These are phyloP conservation scores for Phytophthora aleatoria DNA, from an alignment of 352 stramenopile species.

Conservation along the genomic window DNA sequence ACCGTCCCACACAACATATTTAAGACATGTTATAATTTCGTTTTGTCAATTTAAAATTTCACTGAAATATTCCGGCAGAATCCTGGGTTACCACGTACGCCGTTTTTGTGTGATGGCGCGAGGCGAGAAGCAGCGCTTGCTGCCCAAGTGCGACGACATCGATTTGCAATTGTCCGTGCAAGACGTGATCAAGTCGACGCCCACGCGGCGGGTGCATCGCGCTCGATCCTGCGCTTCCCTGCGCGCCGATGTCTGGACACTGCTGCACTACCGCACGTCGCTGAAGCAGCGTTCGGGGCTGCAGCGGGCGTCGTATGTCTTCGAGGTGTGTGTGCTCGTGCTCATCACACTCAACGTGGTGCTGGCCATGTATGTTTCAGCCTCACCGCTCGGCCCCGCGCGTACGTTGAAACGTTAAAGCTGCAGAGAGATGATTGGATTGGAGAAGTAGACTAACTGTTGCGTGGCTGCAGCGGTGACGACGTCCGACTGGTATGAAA, in stretches of 20 bases:
- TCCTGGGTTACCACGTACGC: not conserved
- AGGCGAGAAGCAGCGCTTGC: slow-evolving; percentile 20
- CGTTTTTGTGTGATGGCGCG: slow-evolving; percentile 10
- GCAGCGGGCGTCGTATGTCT: slow-evolving; percentile 67
- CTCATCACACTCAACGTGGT: slow-evolving; percentile 83
- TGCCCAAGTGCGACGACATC: slow-evolving; percentile 21
- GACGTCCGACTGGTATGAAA: slow-evolving; percentile 66
- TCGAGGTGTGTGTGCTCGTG: slow-evolving; percentile 70
- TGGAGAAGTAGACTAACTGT: not conserved
- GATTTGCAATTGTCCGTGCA: slow-evolving; percentile 21
- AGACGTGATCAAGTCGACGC: not conserved
- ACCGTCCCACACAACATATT: no score
- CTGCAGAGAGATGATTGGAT: not conserved
- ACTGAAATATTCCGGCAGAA: slow-evolving; percentile 23
- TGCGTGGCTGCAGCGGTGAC: slow-evolving; percentile 31
- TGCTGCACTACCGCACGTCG: slow-evolving; percentile 77
- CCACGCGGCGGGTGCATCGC: slow-evolving; percentile 2
- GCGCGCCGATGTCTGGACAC: slow-evolving; percentile 70
- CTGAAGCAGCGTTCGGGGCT: slow-evolving; percentile 59
- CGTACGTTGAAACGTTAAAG: slow-evolving; percentile 28
- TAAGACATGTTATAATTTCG: not conserved
- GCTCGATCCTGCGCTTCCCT: slow-evolving; percentile 27
- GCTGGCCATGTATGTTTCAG: slow-evolving; percentile 71
- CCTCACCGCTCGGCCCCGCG: slow-evolving; percentile 13
- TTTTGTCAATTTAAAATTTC: not conserved